Evolutionary conservation across 805 yeast genomes (phyloP).

Genomic region (Yarrowia sp.): DNA sequence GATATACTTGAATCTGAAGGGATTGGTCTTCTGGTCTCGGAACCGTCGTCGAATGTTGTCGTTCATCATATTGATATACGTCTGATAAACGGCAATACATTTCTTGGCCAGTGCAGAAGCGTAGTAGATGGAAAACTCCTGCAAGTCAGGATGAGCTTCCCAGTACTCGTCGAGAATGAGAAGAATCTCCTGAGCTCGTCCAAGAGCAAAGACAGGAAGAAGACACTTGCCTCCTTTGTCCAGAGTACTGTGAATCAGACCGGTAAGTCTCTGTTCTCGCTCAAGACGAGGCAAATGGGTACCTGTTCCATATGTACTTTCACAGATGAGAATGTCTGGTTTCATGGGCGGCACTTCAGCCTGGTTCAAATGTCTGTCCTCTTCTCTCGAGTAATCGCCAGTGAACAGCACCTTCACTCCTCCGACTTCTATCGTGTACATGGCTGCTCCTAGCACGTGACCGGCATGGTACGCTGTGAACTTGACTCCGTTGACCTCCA

Average conservation of each 20-base stretch:
- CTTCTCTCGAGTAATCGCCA: slow-evolving; percentile 96
- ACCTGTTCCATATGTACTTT: slow-evolving; percentile 97
- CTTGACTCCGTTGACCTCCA: slow-evolving; percentile 91
- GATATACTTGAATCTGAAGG: slow-evolving; percentile 87
- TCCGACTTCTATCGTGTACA: slow-evolving; percentile 94
- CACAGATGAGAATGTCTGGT: slow-evolving; percentile 91
- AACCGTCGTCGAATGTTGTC: slow-evolving; percentile 80
- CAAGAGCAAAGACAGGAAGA: slow-evolving; percentile 94
- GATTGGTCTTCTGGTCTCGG: slow-evolving; percentile 81
- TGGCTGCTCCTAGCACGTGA: slow-evolving; percentile 98
- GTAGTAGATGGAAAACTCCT: slow-evolving; percentile 81
- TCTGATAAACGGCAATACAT: slow-evolving; percentile 97
- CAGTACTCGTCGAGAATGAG: slow-evolving; percentile 94
- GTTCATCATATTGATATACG: slow-evolving; percentile 97
- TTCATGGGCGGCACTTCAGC: slow-evolving; percentile 92
- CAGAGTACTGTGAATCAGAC: slow-evolving; percentile 81
- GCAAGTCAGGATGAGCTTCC: slow-evolving; percentile 82
- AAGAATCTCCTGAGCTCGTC: slow-evolving; percentile 93
- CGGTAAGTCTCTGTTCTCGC: slow-evolving; percentile 81
- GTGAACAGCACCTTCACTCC: slow-evolving; percentile 89
- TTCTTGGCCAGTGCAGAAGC: slow-evolving; percentile 93
- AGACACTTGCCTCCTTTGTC: slow-evolving; percentile 89
- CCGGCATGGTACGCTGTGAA: slow-evolving; percentile 99
- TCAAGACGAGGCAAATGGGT: slow-evolving; percentile 90
- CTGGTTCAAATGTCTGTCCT: slow-evolving; percentile 90